Evolutionary conservation across 2,329 filamentous ascomycete genomes (phyloP), one percentile per base, ranked within the genome.

Genomic region (Ascochyta fabae): DNA sequence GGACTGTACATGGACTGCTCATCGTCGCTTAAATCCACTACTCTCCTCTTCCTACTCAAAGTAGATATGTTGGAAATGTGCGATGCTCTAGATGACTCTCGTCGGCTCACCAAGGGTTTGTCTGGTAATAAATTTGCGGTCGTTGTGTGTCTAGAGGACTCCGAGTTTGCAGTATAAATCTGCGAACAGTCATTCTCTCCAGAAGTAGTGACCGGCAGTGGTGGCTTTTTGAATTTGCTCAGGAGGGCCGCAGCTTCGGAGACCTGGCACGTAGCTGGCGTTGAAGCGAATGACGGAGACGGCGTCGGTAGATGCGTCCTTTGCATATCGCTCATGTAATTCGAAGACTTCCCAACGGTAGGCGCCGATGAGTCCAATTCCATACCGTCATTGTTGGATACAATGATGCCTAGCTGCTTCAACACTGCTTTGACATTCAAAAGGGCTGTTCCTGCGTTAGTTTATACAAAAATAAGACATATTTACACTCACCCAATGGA

Each of bases 161-260:
- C 49, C 1, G 61, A 60, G 6, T 33, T 38, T n/a, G 23, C 19
- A 7, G 36, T 55, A 12, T 13, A 15, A 12, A 15, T 15, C 12
- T 31, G 29, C 29, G 29, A 4, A 13, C 12, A 13, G 12, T 31
- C 29, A 12, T 13, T 13, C 13, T 3, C 10, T 13, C 29, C 12
- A 31, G 27, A 10, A 29, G 29, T 15, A 31, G 12, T 12, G 12
- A 13, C 29, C 12, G 58, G 57, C 16, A 53, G 15, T 4, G n/a
- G 6, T 0, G 61, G 60, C 15, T 49, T 58, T 31, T 61, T 68
- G 42, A 62, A 63, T 4, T 23, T 16, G 6, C 34, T 46, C 7
- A 55, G 22, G 15, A 55, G 22, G 5, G 13, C 9, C 12, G 43
- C 6, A 4, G 22, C 29, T 12, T 27, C 23, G 5, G 16, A 10